phyloP scores from a whole-genome alignment of 495 filamentous ascomycete species.

The Penicillium ucsense region DNA sequence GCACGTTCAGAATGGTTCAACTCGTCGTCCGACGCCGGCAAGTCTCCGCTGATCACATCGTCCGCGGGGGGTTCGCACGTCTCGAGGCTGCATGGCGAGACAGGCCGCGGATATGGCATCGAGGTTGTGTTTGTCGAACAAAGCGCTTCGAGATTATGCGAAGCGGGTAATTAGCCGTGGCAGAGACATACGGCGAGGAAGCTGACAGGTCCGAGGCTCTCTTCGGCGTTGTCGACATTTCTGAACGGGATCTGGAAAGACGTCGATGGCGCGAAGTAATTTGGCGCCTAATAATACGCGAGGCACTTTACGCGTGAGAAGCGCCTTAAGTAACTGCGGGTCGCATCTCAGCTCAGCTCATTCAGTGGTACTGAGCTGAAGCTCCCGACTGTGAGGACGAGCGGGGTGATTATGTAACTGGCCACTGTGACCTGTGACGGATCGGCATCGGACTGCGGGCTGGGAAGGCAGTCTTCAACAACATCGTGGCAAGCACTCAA shows the following conservation, averaged over 20 bases:
- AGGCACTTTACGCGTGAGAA: slow-evolving; percentile 32
- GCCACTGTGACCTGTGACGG: neutral
- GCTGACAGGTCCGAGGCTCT: slow-evolving; percentile 1
- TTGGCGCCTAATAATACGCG: slow-evolving; percentile 19
- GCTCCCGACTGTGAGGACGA: too few species aligned
- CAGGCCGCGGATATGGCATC: slow-evolving; percentile 31
- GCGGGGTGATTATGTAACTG: slow-evolving; percentile 7
- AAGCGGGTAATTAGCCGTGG: slow-evolving; percentile 9
- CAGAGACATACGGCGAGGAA: slow-evolving; percentile 14
- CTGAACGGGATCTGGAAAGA: slow-evolving; percentile 5
- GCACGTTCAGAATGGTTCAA: slow-evolving; percentile 35
- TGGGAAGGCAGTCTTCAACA: too few species aligned
- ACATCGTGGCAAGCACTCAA: too few species aligned
- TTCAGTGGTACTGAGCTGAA: too few species aligned
- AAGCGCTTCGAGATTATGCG: neutral
- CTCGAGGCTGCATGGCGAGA: slow-evolving; percentile 33
- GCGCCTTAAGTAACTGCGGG: slow-evolving; percentile 16
- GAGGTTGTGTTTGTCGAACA: slow-evolving; percentile 12
- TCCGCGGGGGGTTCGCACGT: slow-evolving; percentile 35
- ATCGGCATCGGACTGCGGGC: too few species aligned
- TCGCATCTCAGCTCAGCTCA: too few species aligned
- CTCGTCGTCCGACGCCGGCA: slow-evolving; percentile 51
- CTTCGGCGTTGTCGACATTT: slow-evolving; percentile 17
- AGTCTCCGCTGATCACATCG: slow-evolving; percentile 30
- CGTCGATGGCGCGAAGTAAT: neutral